Evolutionary conservation across 208 protist genomes (phyloP).

Genomic region (Crithidia brevicula): DNA sequence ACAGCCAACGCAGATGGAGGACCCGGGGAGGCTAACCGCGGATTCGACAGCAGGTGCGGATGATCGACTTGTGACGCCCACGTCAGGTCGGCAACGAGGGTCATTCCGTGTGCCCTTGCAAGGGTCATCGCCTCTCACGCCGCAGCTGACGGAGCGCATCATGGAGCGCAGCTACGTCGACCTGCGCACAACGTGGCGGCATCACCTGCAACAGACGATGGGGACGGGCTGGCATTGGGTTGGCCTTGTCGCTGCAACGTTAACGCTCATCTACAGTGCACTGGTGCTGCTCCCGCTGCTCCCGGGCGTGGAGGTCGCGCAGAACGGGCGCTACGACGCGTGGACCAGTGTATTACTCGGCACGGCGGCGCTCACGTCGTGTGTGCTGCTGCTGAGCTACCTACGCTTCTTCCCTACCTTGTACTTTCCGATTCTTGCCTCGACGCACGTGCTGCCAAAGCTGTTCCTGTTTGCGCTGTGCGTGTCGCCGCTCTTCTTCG

Average conservation of each 20-base stretch:
- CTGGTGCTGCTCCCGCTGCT: slow-evolving; percentile 32
- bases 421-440: slow-evolving; percentile 55
- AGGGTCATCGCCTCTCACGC: slow-evolving; percentile 7
- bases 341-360: slow-evolving; percentile 46
- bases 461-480: slow-evolving; percentile 47
- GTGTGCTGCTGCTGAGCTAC: slow-evolving; percentile 51
- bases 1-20: background rate
- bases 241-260: slow-evolving; percentile 28
- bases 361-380: slow-evolving; percentile 38
- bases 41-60: background rate
- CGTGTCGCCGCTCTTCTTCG: slow-evolving; percentile 53
- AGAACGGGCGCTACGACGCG: slow-evolving; percentile 25
- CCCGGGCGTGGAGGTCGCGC: slow-evolving; percentile 13
- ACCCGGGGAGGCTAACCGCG: background rate
- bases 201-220: slow-evolving; percentile 47
- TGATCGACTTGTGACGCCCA: background rate
- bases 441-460: slow-evolving; percentile 41
- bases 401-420: slow-evolving; percentile 55
- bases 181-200: slow-evolving; percentile 43
- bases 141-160: slow-evolving; percentile 30
- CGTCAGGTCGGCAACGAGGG: background rate
- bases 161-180: slow-evolving; percentile 49
- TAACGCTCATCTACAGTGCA: slow-evolving; percentile 35
- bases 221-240: slow-evolving; percentile 54
- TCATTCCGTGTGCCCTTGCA: background rate